phyloP scores from a whole-genome alignment of 306 rosid genomes.

The Pueraria montana region DNA sequence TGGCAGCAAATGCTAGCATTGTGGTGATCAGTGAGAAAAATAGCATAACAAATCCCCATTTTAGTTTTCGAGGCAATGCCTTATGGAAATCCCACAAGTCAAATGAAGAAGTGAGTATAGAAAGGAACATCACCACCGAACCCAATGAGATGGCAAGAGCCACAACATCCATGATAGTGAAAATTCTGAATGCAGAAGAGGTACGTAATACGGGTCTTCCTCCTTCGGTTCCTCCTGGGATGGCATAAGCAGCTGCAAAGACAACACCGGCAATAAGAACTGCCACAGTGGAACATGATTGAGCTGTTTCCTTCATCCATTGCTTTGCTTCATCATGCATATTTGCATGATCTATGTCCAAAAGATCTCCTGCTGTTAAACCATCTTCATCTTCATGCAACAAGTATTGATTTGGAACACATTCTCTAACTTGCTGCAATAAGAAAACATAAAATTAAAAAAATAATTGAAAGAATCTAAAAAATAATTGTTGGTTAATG shows the following conservation, averaged over 20 bases:
- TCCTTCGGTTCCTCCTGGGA: neutral
- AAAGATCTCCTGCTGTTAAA: neutral
- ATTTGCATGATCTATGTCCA: neutral
- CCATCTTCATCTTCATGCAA: neutral
- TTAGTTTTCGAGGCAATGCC: neutral
- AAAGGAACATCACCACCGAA: neutral
- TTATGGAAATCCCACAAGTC: neutral
- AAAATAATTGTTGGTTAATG: too few relatives aligned
- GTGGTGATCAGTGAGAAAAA: neutral
- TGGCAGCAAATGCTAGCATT: conserved; percentile 6
- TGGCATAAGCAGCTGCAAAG: conserved; percentile 7
- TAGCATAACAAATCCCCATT: neutral
- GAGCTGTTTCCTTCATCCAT: conserved; percentile 10
- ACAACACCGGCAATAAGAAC: neutral
- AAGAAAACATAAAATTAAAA: neutral
- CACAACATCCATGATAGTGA: conserved; percentile 1
- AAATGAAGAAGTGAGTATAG: neutral
- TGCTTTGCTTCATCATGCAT: neutral
- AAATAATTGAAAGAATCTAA: too few relatives aligned
- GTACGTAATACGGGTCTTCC: neutral
- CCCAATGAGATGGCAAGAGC: neutral
- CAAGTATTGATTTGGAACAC: neutral
- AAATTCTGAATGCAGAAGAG: neutral
- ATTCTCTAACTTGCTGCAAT: neutral
- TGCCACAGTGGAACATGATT: neutral